phyloP scores from a whole-genome alignment of 805 yeast species.

The Tetrapisispora namnaoensis region DNA sequence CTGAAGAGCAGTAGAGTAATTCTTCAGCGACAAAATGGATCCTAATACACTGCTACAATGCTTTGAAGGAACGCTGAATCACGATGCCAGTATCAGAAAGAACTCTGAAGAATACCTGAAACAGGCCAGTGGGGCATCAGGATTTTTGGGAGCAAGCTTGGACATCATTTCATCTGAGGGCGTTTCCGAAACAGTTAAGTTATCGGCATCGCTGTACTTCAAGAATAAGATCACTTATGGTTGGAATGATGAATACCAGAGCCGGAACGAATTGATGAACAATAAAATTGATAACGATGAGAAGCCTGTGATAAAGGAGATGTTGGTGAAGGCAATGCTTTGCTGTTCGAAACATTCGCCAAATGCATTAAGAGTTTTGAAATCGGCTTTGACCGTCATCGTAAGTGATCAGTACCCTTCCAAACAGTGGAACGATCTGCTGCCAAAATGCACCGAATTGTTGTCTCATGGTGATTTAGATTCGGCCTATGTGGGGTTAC shows the following conservation, averaged over 20 bases:
- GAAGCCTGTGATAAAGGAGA: conserved; percentile 59
- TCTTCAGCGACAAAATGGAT: conserved; percentile 49
- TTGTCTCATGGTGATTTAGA: conserved; percentile 36
- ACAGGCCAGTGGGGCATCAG: conserved; percentile 48
- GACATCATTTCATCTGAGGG: conserved; percentile 54
- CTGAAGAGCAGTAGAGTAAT: too few relatives aligned
- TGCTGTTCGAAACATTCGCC: conserved; percentile 32
- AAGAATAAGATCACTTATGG: conserved; percentile 60
- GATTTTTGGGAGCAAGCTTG: conserved; percentile 74
- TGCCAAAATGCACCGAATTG: conserved; percentile 37
- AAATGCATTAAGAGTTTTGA: conserved; percentile 34
- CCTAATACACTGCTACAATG: conserved; percentile 57
- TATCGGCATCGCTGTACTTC: conserved; percentile 73
- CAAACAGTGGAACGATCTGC: conserved; percentile 44
- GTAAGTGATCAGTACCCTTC: conserved; percentile 41
- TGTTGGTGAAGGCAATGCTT: conserved; percentile 56
- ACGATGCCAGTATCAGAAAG: conserved; percentile 48
- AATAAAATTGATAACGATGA: conserved; percentile 53
- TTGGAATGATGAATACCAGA: conserved; percentile 39
- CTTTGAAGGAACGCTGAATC: conserved; percentile 69
- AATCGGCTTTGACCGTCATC: conserved; percentile 44
- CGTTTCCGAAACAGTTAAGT: conserved; percentile 42
- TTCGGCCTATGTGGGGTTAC: conserved; percentile 52
- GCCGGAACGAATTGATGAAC: conserved; percentile 24
- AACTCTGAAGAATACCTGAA: conserved; percentile 63